Conservation (phyloP, 2,329 filamentous ascomycete genomes). For the Colletotrichum sublineola region DNA sequence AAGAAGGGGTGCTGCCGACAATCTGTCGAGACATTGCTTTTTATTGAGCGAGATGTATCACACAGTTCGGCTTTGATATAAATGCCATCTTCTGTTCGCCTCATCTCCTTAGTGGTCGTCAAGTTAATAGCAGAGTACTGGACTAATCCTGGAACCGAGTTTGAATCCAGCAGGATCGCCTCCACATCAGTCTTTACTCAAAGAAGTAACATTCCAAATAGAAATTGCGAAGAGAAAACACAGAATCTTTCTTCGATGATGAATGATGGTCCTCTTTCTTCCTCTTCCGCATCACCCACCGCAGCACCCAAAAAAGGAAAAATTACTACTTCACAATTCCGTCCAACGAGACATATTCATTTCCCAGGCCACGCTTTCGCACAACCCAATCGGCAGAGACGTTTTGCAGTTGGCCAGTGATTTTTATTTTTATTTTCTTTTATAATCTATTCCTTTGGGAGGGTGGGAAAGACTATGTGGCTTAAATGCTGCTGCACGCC, state of each 20-base stretch:
- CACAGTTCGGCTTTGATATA: not conserved
- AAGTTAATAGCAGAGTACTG: not conserved
- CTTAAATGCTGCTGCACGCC: conserved; percentile 25
- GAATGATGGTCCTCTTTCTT: not conserved
- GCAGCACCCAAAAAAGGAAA: not conserved
- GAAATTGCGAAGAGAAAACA: not conserved
- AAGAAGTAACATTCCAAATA: no score
- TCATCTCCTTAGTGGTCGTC: not conserved
- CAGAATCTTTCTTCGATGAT: not conserved
- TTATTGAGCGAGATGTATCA: no score
- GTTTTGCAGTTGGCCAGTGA: conserved; percentile 8
- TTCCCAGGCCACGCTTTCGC: not conserved
- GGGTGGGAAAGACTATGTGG: not conserved
- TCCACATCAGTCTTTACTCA: no score
- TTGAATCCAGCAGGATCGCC: rapidly evolving
- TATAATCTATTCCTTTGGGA: not conserved
- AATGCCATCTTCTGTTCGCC: no score
- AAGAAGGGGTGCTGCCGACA: not conserved
- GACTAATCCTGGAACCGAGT: not conserved
- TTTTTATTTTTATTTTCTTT: rapidly evolving
- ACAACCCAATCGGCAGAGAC: conserved; percentile 1
- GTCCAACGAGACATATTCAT: conserved; percentile 11
- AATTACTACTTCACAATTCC: conserved; percentile 11
- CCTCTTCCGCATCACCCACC: not conserved
- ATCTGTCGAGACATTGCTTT: not conserved